A percentile compares a stretch with the other conserved stretches of the same genome.
Conservation (phyloP, 1,284 basidiomycete genomes). For the Chondrostereum purpureum region DNA sequence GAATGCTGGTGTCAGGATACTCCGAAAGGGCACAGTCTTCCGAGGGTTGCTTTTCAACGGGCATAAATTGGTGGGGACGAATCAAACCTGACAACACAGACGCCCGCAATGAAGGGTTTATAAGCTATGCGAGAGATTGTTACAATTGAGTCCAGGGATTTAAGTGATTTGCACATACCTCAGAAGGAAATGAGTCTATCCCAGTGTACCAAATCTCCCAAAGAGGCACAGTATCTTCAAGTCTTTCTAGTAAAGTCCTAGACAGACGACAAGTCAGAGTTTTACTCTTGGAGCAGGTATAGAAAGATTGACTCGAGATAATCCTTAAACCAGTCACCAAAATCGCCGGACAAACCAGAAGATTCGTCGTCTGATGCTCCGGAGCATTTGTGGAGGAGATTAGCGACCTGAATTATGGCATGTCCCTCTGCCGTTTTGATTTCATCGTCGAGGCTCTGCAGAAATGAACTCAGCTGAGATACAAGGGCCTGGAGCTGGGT, state of each 20-base stretch:
- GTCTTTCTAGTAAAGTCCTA: slow-evolving; percentile 31
- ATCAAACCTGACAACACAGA: slow-evolving; percentile 54
- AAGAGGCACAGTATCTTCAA: slow-evolving; percentile 44
- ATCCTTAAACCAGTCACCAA: slow-evolving; percentile 41
- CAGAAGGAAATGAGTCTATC: slow-evolving; percentile 51
- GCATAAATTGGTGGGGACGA: slow-evolving; percentile 46
- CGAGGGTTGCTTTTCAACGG: slow-evolving; percentile 11
- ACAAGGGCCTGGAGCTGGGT: no score
- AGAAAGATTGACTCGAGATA: slow-evolving; percentile 42
- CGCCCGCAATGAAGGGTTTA: slow-evolving; percentile 62
- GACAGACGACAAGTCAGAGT: background rate
- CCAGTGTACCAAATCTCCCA: slow-evolving; percentile 74
- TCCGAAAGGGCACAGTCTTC: slow-evolving; percentile 32
- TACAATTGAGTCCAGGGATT: slow-evolving; percentile 2
- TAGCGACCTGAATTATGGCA: slow-evolving; percentile 30
- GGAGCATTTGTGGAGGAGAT: no score
- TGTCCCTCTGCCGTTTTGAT: no score
- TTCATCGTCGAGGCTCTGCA: no score
- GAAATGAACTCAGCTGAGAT: no score
- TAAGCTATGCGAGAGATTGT: slow-evolving; percentile 32
- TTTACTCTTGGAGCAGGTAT: background rate
- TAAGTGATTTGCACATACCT: slow-evolving; percentile 34
- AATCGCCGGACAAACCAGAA: slow-evolving; percentile 6
- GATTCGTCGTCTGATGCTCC: background rate
- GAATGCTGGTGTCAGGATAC: slow-evolving; percentile 63